Base-by-base conservation (phyloP, 1,284 basidiomycete genomes). In the Sporisorium scitamineum region DNA sequence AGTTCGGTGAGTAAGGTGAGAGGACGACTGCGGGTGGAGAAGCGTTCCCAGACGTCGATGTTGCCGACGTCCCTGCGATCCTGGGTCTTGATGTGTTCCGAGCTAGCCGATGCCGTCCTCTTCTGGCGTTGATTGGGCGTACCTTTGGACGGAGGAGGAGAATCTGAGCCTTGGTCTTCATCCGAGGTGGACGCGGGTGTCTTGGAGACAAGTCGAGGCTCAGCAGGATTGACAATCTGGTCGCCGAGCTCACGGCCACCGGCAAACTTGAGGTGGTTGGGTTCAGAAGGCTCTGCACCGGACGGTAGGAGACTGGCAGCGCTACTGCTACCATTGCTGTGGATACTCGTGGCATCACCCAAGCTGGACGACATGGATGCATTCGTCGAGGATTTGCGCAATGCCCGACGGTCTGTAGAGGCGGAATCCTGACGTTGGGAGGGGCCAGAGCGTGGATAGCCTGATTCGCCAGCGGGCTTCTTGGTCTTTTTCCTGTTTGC, bases 11-110 rank as follows among this genome's bases (percentile, higher is more conserved):
- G 62, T 6, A 74, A 44, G 5, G 71, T 74, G 54, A 69, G 59
- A 14, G 71, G 71, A 6, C 71, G 57, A 48, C 71, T 74, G 11
- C 71, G 57, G 1, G 65, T 69, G 10, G 71, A 69, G 29, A 65
- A 74, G 50, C 65, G 61, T 31, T 74, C 71, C 71, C 66, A 74
- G 26, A 54, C 61, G 34, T 74, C 71, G 31, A 74, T 64, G 53
- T 72, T 55, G 48, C 61, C 64, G 3, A 57, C 48, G 22, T 63
- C 65, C 14, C 37, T 54, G 5, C 70, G 55, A 18, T 72, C 60
- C 20, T 67, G 61, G 0, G 70, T 68, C 37, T 64, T 60, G 64
- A 72, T 68, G 64, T 72, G 57, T 8, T 59, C 58, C 14, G 58
- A 52, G 13, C 32, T 47, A 14, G 60, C 52, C 7, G 60, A 55